Conservation (phyloP, 208 protist genomes). For the Leishmania tarentolae region DNA sequence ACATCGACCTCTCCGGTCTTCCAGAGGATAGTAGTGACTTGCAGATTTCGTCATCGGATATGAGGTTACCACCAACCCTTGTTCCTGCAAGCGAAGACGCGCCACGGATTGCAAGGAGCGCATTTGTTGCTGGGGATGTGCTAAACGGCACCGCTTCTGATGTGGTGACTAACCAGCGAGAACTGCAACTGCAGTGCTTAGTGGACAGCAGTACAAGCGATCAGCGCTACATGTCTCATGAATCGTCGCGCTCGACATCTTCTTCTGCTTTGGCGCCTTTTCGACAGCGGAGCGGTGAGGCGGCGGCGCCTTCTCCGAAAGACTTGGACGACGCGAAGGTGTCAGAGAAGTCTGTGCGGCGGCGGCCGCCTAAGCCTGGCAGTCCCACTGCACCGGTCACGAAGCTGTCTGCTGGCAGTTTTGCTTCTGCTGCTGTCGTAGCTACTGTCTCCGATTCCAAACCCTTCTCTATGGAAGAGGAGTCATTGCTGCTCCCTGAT, state of each 20-base stretch:
- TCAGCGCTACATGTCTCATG: background rate
- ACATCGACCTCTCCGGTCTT: conserved; percentile 18
- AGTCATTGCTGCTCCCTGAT: background rate
- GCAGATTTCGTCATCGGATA: background rate
- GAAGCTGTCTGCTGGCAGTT: background rate
- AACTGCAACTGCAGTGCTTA: conserved; percentile 2
- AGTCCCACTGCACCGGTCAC: background rate
- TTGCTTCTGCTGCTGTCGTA: background rate
- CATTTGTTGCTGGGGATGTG: background rate
- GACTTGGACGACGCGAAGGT: background rate
- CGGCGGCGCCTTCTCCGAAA: background rate
- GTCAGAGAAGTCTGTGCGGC: background rate
- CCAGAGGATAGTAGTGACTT: conserved; percentile 21
- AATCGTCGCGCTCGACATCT: background rate
- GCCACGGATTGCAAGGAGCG: background rate
- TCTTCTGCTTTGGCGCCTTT: background rate
- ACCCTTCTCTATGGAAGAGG: no score
- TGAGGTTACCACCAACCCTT: background rate
- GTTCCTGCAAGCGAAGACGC: background rate
- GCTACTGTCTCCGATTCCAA: background rate
- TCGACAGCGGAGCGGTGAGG: background rate
- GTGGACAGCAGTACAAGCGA: conserved; percentile 8
- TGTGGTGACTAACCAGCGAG: background rate
- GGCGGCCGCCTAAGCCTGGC: background rate
- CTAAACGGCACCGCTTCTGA: background rate